Evolutionary conservation across 2,329 filamentous ascomycete species (phyloP).

Genomic region (Graphilbum sp.): DNA sequence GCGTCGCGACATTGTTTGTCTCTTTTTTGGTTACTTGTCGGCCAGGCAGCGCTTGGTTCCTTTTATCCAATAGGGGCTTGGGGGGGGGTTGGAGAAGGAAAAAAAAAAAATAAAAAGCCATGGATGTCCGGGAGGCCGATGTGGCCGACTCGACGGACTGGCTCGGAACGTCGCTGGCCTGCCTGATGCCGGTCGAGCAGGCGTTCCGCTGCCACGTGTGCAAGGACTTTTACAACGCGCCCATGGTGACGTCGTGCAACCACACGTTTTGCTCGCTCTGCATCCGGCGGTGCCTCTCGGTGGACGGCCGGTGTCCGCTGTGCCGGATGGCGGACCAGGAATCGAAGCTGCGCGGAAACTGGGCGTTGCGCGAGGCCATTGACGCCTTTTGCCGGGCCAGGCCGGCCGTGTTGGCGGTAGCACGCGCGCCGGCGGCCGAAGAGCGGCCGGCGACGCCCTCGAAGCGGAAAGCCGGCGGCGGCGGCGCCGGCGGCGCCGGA

Average conservation of each 20-base stretch:
- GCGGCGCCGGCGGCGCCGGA: slow-evolving; percentile 15
- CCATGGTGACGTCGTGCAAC: slow-evolving; percentile 85
- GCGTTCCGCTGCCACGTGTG: slow-evolving; percentile 90
- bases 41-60: too few species aligned
- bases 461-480: slow-evolving; percentile 34
- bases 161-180: slow-evolving; percentile 51
- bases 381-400: slow-evolving; percentile 58
- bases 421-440: slow-evolving; percentile 26
- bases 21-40: too few species aligned
- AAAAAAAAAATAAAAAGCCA: too few species aligned
- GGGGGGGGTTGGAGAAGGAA: too few species aligned
- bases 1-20: too few species aligned
- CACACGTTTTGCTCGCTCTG: slow-evolving; percentile 97
- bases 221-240: slow-evolving; percentile 92
- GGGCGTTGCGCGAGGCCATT: slow-evolving; percentile 70
- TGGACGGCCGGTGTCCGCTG: slow-evolving; percentile 74
- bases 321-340: slow-evolving; percentile 71
- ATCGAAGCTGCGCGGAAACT: slow-evolving; percentile 69
- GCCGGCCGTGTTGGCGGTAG: slow-evolving; percentile 45
- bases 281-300: slow-evolving; percentile 70
- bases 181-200: slow-evolving; percentile 58
- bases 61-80: too few species aligned
- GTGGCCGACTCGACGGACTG: slow-evolving; percentile 75
- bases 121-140: slow-evolving; percentile 15
- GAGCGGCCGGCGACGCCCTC: slow-evolving; percentile 12